A percentile compares a stretch with the other conserved stretches of the same genome.
Evolutionary conservation across 1,284 basidiomycete genomes (phyloP).

Genomic region (Peniophora sp.): DNA sequence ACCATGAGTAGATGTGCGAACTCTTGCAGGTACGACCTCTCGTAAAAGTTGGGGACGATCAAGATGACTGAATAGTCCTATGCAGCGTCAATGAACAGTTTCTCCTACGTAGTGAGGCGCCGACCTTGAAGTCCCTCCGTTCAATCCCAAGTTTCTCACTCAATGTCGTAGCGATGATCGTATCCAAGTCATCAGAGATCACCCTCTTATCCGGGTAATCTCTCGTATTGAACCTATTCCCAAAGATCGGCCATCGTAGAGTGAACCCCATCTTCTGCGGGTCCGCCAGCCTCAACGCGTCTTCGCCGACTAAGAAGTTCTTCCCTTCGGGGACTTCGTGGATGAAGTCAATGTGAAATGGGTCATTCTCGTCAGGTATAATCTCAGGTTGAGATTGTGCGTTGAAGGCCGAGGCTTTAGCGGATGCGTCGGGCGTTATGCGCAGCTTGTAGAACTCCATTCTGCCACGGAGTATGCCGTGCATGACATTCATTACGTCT

Average conservation of each 20-base stretch:
- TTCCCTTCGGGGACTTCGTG: conserved; percentile 35
- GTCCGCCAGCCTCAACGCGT: conserved; percentile 67
- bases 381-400: conserved; percentile 70
- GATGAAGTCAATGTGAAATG: conserved; percentile 78
- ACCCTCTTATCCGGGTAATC: conserved; percentile 69
- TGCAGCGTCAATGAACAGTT: conserved; percentile 5
- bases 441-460: conserved; percentile 87
- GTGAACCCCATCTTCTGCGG: conserved; percentile 60
- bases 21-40: conserved; percentile 76
- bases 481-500: conserved; percentile 64
- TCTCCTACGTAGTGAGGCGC: conserved; percentile 9
- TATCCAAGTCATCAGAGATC: conserved; percentile 72
- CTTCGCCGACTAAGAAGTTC: conserved; percentile 59
- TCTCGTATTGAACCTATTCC: conserved; percentile 70
- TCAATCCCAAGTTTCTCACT: conserved; percentile 56
- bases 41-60: conserved; percentile 90
- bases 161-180: conserved; percentile 57
- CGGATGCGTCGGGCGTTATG: conserved; percentile 67
- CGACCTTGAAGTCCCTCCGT: conserved; percentile 54
- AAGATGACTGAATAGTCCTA: conserved; percentile 86
- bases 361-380: conserved; percentile 78
- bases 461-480: conserved; percentile 68
- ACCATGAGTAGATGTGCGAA: conserved; percentile 72
- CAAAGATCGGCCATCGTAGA: conserved; percentile 73
- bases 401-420: conserved; percentile 71